These are phyloP conservation scores for Xylaria palmicola DNA, from an alignment of 495 filamentous ascomycete species.

Conservation along the genomic window DNA sequence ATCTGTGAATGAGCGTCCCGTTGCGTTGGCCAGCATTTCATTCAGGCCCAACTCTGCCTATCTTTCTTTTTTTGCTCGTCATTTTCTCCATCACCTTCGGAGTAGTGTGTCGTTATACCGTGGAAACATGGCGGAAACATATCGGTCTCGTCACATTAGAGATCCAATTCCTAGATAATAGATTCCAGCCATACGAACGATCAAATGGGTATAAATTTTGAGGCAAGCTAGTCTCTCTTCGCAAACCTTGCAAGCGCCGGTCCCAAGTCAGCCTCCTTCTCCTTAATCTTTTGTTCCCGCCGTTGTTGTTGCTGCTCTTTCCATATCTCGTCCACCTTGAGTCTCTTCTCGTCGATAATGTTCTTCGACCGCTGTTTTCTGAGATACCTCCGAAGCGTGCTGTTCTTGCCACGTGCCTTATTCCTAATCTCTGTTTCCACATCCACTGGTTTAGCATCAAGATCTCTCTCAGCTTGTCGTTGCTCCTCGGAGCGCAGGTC, in stretches of 20 bases:
- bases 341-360: constrained; percentile 76
- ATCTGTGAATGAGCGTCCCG: too few relatives aligned
- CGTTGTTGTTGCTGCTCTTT: constrained; percentile 43
- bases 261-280: constrained; percentile 45
- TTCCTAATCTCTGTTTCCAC: constrained; percentile 66
- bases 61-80: too few relatives aligned
- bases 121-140: too few relatives aligned
- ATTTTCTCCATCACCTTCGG: too few relatives aligned
- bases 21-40: too few relatives aligned
- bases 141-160: too few relatives aligned
- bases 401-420: constrained; percentile 87
- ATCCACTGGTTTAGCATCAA: constrained; percentile 71
- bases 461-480: constrained; percentile 68
- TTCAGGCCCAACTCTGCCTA: too few relatives aligned
- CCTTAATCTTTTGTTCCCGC: constrained; percentile 40
- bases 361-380: constrained; percentile 88
- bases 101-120: too few relatives aligned
- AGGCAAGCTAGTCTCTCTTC: constrained; percentile 39
- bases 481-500: constrained; percentile 74
- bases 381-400: constrained; percentile 77
- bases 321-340: constrained; percentile 56
- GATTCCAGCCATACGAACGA: background rate
- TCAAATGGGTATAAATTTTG: constrained; percentile 9
- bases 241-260: constrained; percentile 48
- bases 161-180: too few relatives aligned